phyloP scores from a whole-genome alignment of 495 filamentous ascomycete species.

The Neurospora cerealis region DNA sequence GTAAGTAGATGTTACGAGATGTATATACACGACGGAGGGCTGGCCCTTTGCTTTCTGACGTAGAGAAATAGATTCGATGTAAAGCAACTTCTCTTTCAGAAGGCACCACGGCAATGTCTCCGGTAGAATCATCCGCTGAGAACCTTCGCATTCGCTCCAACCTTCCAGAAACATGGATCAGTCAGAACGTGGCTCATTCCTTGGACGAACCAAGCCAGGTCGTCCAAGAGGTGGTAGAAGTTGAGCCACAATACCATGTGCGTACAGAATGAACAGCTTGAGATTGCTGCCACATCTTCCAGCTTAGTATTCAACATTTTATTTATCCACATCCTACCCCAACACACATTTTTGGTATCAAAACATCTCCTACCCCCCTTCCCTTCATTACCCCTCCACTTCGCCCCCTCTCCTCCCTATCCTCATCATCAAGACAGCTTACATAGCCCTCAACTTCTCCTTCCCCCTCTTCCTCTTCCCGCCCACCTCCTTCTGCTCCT shows the following conservation, averaged over 20 bases:
- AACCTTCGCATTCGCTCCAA: background rate
- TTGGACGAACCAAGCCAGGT: background rate
- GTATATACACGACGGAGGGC: background rate
- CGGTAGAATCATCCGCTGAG: background rate
- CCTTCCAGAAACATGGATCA: background rate
- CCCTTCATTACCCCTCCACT: background rate
- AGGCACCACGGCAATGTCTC: background rate
- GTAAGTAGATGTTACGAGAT: background rate
- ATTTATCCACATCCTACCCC: background rate
- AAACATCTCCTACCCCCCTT: background rate
- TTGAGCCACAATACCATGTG: background rate
- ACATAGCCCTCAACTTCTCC: constrained; percentile 32
- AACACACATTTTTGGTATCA: background rate
- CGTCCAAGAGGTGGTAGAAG: background rate
- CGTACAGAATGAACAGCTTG: background rate
- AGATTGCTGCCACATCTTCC: background rate
- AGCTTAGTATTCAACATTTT: background rate
- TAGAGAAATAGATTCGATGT: background rate
- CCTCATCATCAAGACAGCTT: background rate
- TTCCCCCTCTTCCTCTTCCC: constrained; percentile 61
- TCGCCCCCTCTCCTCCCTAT: background rate
- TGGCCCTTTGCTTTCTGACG: background rate
- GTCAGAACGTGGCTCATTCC: background rate
- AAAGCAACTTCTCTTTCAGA: background rate
- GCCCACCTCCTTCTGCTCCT: constrained; percentile 78